Evolutionary conservation across 805 yeast genomes (phyloP), one percentile per base, ranked within the genome.

Genomic region (Kodamaea jinghongensis): DNA sequence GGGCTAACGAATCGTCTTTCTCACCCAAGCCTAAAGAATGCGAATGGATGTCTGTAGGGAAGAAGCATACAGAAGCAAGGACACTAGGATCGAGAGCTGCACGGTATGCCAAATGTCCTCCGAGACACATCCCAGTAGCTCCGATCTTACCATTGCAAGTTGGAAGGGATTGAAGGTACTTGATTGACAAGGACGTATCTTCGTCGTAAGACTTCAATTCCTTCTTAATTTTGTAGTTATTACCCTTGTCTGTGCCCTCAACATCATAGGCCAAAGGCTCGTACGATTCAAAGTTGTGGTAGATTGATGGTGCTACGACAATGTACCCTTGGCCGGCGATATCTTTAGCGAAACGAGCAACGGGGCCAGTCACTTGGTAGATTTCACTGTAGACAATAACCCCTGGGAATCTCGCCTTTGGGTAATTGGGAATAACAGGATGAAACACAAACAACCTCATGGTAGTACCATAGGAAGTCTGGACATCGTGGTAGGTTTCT

Each of bases 101-200:
- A 48, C 95, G 69, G 63, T 74, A 83, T 1, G 93, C 91, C 51
- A 84, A 65, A 56, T 85, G 93, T 1, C 93, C 95, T 14, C 93
- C 93, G 27, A 85, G 73, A 58, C 95, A 86, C 93, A 86, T 86
- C 13, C 93, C 95, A 2, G 91, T 83, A 32, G 89, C 82, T 27
- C 93, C 93, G 49, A 83, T 75, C 42, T 72, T 76, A 30, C 90
- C 90, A 46, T 75, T 79, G 56, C 84, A 84, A 8, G 87, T 82
- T 1, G 71, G 65, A 47, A 85, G 67, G 2, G 73, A 50, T 34
- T 60, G 59, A 41, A 85, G 67, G 53, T 83, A 78, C 54, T 83
- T 87, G 51, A 84, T 71, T 12, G 85, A 71, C 41, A 83, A 60
- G 36, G 61, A 70, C 54, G 74, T 78, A 59, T 85, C 95, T 53